phyloP scores from a whole-genome alignment of 1,284 basidiomycete species.

The Melanopsichium pennsylvanicum region DNA sequence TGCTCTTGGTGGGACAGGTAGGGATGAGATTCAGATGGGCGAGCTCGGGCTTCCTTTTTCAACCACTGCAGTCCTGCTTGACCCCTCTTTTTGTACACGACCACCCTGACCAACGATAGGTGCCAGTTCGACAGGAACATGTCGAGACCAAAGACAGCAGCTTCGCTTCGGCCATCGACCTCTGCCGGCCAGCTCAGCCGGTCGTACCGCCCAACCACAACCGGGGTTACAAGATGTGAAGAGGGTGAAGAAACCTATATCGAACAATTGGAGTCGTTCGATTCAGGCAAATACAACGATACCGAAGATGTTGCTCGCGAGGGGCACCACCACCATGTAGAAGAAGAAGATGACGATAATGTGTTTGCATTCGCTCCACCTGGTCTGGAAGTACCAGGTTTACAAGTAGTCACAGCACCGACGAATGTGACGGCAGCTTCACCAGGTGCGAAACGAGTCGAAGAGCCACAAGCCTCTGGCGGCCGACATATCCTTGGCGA shows the following conservation, averaged over 20 bases:
- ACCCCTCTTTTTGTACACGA: too few relatives aligned
- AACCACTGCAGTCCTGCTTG: background rate
- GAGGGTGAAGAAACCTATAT: background rate
- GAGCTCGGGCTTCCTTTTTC: too few relatives aligned
- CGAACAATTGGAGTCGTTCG: background rate
- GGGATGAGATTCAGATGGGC: too few relatives aligned
- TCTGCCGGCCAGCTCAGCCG: constrained; percentile 9
- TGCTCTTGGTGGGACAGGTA: too few relatives aligned
- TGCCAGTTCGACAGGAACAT: too few relatives aligned
- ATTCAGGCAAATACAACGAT: background rate
- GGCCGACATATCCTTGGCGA: background rate
- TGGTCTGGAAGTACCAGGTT: constrained; percentile 2
- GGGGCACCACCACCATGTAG: constrained; percentile 5
- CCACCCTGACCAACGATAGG: too few relatives aligned
- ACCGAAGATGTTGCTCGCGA: background rate
- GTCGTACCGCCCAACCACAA: constrained; percentile 8
- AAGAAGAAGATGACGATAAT: constrained; percentile 31
- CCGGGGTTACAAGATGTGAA: background rate
- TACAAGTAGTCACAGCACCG: constrained; percentile 16
- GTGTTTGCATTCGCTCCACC: constrained; percentile 44
- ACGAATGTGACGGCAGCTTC: background rate
- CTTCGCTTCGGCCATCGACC: constrained; percentile 9
- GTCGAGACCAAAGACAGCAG: constrained; percentile 24
- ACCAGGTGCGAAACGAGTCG: background rate
- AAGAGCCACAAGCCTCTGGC: background rate